These are phyloP conservation scores for Trametes sp. DNA, from an alignment of 1,284 basidiomycete species.

Conservation along the genomic window DNA sequence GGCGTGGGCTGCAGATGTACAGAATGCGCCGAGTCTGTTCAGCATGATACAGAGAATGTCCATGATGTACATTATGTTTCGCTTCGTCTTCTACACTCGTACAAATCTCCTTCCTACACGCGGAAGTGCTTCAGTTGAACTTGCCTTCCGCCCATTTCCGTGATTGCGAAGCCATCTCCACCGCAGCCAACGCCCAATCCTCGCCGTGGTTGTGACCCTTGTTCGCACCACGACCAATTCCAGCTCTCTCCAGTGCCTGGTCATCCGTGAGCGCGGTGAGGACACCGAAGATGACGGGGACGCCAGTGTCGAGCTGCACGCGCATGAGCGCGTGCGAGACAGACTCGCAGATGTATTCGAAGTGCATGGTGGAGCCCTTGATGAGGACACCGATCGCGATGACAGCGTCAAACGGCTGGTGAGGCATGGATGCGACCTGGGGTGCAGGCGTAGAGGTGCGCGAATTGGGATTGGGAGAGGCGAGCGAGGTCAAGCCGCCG, in stretches of 20 bases:
- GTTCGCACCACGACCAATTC: slow-evolving; percentile 69
- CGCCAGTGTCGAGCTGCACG: slow-evolving; percentile 90
- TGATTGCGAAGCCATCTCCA: slow-evolving; percentile 86
- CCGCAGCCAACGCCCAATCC: slow-evolving; percentile 95
- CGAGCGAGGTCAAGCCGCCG: slow-evolving; percentile 65
- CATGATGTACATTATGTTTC: slow-evolving; percentile 18
- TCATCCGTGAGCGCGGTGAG: slow-evolving; percentile 93
- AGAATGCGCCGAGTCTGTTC: too few relatives aligned
- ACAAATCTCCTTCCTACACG: slow-evolving; percentile 27
- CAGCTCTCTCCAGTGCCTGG: slow-evolving; percentile 93
- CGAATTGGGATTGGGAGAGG: slow-evolving; percentile 50
- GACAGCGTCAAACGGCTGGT: slow-evolving; percentile 88
- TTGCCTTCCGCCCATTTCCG: slow-evolving; percentile 81
- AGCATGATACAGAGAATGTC: not conserved
- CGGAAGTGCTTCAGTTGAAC: slow-evolving; percentile 48
- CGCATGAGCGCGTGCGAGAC: slow-evolving; percentile 95
- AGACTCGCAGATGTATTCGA: slow-evolving; percentile 97
- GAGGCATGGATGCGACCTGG: slow-evolving; percentile 51
- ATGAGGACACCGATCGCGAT: slow-evolving; percentile 98
- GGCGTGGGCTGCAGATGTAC: too few relatives aligned
- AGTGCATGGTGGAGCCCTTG: slow-evolving; percentile 98
- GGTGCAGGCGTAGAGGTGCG: slow-evolving; percentile 59
- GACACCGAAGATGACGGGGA: slow-evolving; percentile 98
- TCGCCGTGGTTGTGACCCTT: slow-evolving; percentile 94
- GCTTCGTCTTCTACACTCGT: slow-evolving; percentile 23